A percentile compares a stretch with the other conserved stretches of the same genome.
phyloP scores from a whole-genome alignment of 208 protist genomes.

The Baffinella frigidus region DNA sequence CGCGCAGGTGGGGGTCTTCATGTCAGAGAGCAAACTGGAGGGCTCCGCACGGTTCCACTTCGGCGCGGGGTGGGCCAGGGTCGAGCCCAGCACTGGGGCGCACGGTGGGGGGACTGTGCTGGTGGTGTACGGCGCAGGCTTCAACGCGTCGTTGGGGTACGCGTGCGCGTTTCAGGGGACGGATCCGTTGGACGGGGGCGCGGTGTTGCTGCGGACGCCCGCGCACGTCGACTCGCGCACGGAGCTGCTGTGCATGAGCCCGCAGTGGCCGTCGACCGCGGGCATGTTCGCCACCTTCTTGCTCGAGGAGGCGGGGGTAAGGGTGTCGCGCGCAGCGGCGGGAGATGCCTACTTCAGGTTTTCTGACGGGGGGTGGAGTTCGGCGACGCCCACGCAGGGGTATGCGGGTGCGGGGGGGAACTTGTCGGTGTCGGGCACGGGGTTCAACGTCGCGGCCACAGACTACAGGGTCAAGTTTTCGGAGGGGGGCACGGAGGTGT shows the following conservation, averaged over 20 bases:
- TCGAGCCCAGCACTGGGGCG: neutral
- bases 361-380: neutral
- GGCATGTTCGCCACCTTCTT: neutral
- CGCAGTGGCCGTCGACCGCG: neutral
- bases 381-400: neutral
- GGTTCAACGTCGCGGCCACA: neutral
- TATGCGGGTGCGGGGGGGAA: neutral
- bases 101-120: neutral
- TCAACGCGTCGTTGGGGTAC: neutral
- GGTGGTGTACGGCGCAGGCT: neutral
- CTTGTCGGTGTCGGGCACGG: neutral
- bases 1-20: neutral
- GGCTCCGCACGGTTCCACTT: neutral
- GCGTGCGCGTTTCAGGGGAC: neutral
- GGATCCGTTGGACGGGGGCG: neutral
- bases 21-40: neutral
- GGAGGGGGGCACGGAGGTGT: neutral
- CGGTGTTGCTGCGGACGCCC: neutral
- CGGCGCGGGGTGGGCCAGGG: neutral
- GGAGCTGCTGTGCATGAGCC: neutral
- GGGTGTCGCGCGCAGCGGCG: neutral
- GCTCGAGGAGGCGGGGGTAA: neutral
- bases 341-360: neutral
- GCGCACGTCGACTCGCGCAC: neutral
- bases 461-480: neutral